Base-by-base conservation (phyloP, 129 eudicot species). In the Flaveria trinervia region DNA sequence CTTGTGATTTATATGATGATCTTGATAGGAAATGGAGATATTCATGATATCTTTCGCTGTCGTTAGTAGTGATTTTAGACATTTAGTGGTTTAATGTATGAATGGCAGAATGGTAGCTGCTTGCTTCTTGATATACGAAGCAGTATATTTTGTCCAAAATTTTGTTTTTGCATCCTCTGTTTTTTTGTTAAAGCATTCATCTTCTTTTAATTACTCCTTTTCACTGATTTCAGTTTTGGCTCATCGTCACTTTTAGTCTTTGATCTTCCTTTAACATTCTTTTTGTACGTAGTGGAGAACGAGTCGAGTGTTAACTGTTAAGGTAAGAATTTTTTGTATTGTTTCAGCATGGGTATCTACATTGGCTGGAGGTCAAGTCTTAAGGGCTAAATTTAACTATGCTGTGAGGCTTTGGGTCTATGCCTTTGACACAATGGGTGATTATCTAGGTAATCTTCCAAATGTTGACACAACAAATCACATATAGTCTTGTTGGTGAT, bases 11-110 rank as follows among this genome's bases (percentile, higher is more conserved):
- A 22, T 93, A 82, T 52, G 91, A 87, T 20, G 75, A 82, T 73
- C 90, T 93, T 75, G 78, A 73, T 57, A 80, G 82, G 83, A 93
- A 89, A 81, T 88, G 95, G 97, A 88, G 85, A 87, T 83, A 88
- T 77, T 78, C 79, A 0, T 80, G 68, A 62, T 45, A 46, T 46
- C 44, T 44, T 55, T 65, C 17, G 17, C 26, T 77, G 74, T 50
- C 64, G 45, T 52, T 55, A 56, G 48, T 77, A 41, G 69, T 55
- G 68, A 22, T 50, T 43, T 36, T 64, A 61, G 50, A 22, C 23
- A n/a, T 65, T 48, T 65, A 75, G 11, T 41, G 44, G 44, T 78
- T 77, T 54, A 5, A 3, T 41, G 46, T 12, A 62, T 33, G 51
- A 48, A 76, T 1, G 26, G 26, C 26, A 23, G 26, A 23, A 23